These are phyloP conservation scores for Starmerella floris DNA, from an alignment of 805 yeast species.

Conservation along the genomic window DNA sequence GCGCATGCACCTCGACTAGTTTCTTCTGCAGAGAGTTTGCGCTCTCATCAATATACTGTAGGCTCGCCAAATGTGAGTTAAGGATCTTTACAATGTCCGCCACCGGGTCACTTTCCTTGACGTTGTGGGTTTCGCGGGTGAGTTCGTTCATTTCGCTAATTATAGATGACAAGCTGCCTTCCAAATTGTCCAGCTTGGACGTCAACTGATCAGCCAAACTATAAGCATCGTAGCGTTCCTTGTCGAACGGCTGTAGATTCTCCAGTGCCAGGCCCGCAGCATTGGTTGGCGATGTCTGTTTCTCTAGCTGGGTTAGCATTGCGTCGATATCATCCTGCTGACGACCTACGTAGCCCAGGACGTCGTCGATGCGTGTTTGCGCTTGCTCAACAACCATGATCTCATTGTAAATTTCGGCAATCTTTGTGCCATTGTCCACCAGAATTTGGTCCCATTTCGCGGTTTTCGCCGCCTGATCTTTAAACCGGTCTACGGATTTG, in stretches of 20 bases:
- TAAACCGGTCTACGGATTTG: constrained; percentile 59
- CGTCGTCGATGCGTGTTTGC: constrained; percentile 76
- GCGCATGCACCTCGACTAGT: constrained; percentile 29
- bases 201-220: constrained; percentile 74
- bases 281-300: constrained; percentile 30
- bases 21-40: constrained; percentile 57
- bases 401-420: constrained; percentile 61
- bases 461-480: constrained; percentile 57
- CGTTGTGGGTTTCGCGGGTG: constrained; percentile 64
- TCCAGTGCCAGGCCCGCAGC: constrained; percentile 18
- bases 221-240: constrained; percentile 80
- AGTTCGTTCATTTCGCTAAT: constrained; percentile 32
- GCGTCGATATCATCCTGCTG: constrained; percentile 87
- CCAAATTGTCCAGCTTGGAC: constrained; percentile 64
- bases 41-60: constrained; percentile 71
- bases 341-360: constrained; percentile 67
- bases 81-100: constrained; percentile 56
- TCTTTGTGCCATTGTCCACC: constrained; percentile 74
- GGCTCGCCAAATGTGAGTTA: constrained; percentile 77
- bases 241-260: constrained; percentile 42
- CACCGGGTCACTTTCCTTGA: constrained; percentile 34
- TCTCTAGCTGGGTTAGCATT: constrained; percentile 70
- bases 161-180: constrained; percentile 40
- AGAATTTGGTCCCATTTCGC: constrained; percentile 76
- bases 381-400: constrained; percentile 72